Evolutionary conservation across 225 moss, liverwort and hornwort species (phyloP).

Genomic region (Straminergon stramineum): DNA sequence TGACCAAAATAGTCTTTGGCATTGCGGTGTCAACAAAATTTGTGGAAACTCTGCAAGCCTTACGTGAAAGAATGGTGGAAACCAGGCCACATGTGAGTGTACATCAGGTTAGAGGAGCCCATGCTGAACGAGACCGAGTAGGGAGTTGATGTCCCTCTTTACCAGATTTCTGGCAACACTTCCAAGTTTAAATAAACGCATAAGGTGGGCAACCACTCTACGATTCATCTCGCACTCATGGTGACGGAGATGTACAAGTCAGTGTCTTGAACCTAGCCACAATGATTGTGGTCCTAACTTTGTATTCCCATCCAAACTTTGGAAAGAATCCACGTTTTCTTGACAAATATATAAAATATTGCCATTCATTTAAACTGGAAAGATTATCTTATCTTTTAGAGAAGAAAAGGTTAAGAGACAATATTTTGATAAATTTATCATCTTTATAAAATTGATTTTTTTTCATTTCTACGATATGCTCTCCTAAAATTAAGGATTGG

Average conservation of each 20-base stretch:
- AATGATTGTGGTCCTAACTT: not conserved
- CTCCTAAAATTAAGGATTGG: not conserved
- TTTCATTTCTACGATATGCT: not conserved
- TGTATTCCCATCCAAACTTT: not conserved
- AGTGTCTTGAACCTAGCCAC: not conserved
- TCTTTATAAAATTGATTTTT: too few species aligned
- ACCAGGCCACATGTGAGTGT: conserved; percentile 73
- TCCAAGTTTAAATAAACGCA: conserved; percentile 78
- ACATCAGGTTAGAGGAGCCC: conserved; percentile 81
- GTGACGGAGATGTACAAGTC: conserved; percentile 64
- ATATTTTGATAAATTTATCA: not conserved
- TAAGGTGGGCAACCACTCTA: conserved; percentile 66
- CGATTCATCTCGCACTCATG: conserved; percentile 79
- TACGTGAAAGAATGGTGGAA: conserved; percentile 91
- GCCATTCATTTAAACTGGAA: not conserved
- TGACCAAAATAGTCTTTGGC: conserved; percentile 63
- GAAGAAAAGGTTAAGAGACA: not conserved
- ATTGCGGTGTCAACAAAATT: conserved; percentile 80
- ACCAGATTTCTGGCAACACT: conserved; percentile 71
- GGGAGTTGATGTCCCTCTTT: conserved; percentile 39
- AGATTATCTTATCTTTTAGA: not conserved
- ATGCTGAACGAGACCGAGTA: conserved; percentile 37
- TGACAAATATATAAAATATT: not conserved
- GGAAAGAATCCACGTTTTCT: not conserved
- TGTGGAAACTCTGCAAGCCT: conserved; percentile 67